Evolutionary conservation across 768 basidiomycete genomes (phyloP).

Genomic region (Termitomyces sp.): DNA sequence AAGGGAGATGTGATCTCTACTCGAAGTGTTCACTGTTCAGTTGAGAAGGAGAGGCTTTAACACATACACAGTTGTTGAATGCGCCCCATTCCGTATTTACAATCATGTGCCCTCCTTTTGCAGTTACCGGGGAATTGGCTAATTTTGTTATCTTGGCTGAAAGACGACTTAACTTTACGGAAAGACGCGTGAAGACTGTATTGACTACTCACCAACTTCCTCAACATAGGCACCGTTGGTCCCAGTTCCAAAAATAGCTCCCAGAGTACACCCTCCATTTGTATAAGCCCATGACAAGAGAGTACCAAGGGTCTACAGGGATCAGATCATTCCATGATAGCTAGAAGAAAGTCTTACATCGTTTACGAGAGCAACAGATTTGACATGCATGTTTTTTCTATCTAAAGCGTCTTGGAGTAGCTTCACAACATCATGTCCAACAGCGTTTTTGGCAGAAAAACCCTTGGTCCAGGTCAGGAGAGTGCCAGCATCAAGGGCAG

Average conservation of each 20-base stretch:
- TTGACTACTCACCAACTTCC: slow-evolving; percentile 46
- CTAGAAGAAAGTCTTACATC: slow-evolving; percentile 53
- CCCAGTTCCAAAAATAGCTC: slow-evolving; percentile 95
- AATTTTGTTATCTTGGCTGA: slow-evolving; percentile 80
- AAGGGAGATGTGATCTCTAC: slow-evolving; percentile 78
- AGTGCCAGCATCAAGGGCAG: slow-evolving; percentile 84
- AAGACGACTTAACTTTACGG: not conserved
- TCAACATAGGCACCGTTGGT: slow-evolving; percentile 99
- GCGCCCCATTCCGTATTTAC: slow-evolving; percentile 99
- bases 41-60: not conserved
- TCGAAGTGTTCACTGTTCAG: slow-evolving; percentile 1
- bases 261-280: slow-evolving; percentile 85
- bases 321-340: not conserved
- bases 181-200: not conserved
- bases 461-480: slow-evolving; percentile 97
- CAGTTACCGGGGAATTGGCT: slow-evolving; percentile 55
- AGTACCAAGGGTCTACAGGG: slow-evolving; percentile 85
- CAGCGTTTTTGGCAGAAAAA: slow-evolving; percentile 86
- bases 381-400: slow-evolving; percentile 87
- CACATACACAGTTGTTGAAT: slow-evolving; percentile 86
- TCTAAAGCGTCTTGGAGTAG: slow-evolving; percentile 91
- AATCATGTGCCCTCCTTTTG: slow-evolving; percentile 78
- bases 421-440: slow-evolving; percentile 86
- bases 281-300: slow-evolving; percentile 91
- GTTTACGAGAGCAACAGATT: slow-evolving; percentile 90